Percentiles rank a stretch among this genome's conserved stretches.
These are phyloP conservation scores for Aristolochia fimbriata DNA, from an alignment of 164 flowering plant species.

Conservation along the genomic window DNA sequence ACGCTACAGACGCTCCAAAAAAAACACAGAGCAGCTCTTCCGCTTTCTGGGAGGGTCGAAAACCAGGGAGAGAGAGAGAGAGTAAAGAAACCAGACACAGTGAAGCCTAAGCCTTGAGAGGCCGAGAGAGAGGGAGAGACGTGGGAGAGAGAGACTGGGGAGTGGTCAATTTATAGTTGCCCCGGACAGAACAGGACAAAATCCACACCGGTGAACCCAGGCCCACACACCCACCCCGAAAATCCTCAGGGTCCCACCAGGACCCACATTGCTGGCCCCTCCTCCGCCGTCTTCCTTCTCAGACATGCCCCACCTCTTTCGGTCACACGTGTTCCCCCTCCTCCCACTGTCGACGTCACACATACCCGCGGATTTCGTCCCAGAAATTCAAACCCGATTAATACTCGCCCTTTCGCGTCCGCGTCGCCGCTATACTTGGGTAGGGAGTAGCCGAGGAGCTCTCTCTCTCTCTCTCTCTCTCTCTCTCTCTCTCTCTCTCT, in stretches of 20 bases:
- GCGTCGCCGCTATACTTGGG: background rate
- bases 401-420: background rate
- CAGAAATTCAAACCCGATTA: background rate
- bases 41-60: background rate
- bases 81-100: background rate
- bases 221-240: background rate
- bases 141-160: background rate
- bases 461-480: too few species aligned
- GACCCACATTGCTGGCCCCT: background rate
- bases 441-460: too few species aligned
- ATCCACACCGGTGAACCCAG: slow-evolving; percentile 2
- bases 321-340: background rate
- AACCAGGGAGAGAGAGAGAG: background rate
- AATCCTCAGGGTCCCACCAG: slow-evolving; percentile 2
- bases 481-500: too few species aligned
- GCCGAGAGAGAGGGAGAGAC: background rate
- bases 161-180: slow-evolving; percentile 10
- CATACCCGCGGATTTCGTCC: background rate
- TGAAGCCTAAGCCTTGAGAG: background rate
- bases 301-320: background rate
- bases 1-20: background rate
- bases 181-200: slow-evolving; percentile 11
- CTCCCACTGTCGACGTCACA: background rate
- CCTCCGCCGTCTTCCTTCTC: slow-evolving; percentile 10
- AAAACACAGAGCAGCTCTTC: background rate